A percentile compares a stretch with the other conserved stretches of the same genome.
Conservation (phyloP, 2,329 filamentous ascomycete species). For the Penicillium sp. region DNA sequence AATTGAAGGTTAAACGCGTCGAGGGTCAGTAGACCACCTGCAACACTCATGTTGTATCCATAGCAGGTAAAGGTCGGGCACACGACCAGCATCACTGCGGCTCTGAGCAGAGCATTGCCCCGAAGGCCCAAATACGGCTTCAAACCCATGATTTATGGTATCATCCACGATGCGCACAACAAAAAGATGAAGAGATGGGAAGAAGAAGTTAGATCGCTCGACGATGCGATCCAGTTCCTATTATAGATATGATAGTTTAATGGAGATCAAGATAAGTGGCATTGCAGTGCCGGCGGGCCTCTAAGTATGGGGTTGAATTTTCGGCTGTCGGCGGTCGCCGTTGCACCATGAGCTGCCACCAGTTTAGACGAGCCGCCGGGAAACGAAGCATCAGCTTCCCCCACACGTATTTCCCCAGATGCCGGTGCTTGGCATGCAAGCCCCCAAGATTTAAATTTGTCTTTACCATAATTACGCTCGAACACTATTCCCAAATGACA, state of each 20-base stretch:
- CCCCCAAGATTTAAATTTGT: background rate
- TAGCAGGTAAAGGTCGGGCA: conserved; percentile 47
- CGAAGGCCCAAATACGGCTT: conserved; percentile 23
- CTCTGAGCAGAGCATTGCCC: conserved; percentile 21
- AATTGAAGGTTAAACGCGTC: conserved; percentile 37
- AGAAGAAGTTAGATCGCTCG: background rate
- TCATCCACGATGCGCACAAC: background rate
- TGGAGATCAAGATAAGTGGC: background rate
- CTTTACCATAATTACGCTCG: background rate
- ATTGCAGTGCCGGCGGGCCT: background rate
- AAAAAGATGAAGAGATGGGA: background rate
- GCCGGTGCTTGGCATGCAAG: background rate
- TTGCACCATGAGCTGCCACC: background rate
- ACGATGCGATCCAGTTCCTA: background rate
- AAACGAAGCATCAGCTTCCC: background rate
- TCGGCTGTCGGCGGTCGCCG: conserved; percentile 9
- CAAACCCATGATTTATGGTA: conserved; percentile 15
- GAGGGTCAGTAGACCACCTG: conserved; percentile 47
- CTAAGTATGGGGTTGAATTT: background rate
- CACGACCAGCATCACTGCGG: conserved; percentile 23
- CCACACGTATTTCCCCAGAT: background rate
- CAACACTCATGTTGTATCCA: conserved; percentile 54
- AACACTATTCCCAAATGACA: background rate
- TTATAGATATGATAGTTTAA: background rate
- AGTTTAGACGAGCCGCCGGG: background rate